Conservation (phyloP, 768 basidiomycete species). For the Paxillus rubicundulus region DNA sequence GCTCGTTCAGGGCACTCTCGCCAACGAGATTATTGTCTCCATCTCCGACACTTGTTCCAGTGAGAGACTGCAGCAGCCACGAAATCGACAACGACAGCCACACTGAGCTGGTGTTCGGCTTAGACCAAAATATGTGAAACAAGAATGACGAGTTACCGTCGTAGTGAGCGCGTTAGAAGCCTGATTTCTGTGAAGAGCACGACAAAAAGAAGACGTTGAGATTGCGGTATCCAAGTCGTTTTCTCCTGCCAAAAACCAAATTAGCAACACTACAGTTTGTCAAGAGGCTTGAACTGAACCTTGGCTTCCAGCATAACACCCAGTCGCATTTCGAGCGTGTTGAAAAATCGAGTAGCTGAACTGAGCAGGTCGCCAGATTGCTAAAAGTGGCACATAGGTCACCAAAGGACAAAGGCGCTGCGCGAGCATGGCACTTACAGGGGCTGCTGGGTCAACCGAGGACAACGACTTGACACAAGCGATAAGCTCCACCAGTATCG, state of each 20-base stretch:
- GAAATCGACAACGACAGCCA: constrained; percentile 27
- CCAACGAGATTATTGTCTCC: constrained; percentile 28
- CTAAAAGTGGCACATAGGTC: neutral
- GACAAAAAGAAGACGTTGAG: constrained; percentile 58
- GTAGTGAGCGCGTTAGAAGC: constrained; percentile 59
- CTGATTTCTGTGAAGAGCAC: constrained; percentile 64
- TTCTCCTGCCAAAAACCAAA: constrained; percentile 45
- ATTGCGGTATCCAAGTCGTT: constrained; percentile 45
- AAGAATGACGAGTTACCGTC: constrained; percentile 43
- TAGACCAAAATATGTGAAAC: constrained; percentile 1
- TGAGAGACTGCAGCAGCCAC: constrained; percentile 30
- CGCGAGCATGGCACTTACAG: constrained; percentile 27
- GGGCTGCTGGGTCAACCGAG: constrained; percentile 40
- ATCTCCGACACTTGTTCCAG: constrained; percentile 22
- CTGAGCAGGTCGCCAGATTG: neutral
- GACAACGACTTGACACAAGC: constrained; percentile 45
- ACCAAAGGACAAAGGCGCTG: neutral
- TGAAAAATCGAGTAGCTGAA: constrained; percentile 37
- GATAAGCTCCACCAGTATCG: constrained; percentile 62
- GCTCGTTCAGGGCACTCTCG: constrained; percentile 43
- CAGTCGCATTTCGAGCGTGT: constrained; percentile 54
- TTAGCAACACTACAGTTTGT: no score
- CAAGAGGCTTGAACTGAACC: constrained; percentile 33
- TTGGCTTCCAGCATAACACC: constrained; percentile 55
- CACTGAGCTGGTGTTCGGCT: constrained; percentile 33